Conservation (phyloP, 352 stramenopile species). For the Globisporangium nunn region DNA sequence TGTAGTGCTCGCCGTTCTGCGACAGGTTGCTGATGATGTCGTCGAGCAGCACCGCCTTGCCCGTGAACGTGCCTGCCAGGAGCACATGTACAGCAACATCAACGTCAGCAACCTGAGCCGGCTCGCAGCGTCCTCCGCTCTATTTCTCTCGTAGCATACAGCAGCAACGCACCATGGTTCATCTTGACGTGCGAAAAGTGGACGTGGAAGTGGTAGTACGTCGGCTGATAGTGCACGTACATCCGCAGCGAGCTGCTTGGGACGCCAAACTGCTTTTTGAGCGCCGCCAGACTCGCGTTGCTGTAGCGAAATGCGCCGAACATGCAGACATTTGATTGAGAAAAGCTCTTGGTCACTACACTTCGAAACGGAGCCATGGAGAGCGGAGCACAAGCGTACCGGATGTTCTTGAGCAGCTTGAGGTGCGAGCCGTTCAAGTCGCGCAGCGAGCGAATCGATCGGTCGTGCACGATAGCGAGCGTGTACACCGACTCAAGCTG, state of each 20-base stretch:
- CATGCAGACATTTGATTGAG: not conserved
- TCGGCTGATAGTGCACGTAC: slow-evolving; percentile 87
- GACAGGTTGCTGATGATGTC: slow-evolving; percentile 82
- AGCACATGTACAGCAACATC: not conserved
- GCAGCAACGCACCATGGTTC: slow-evolving; percentile 34
- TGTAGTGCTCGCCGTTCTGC: slow-evolving; percentile 56
- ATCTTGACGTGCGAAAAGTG: slow-evolving; percentile 86
- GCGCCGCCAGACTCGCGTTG: slow-evolving; percentile 42
- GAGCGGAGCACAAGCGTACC: slow-evolving; percentile 23
- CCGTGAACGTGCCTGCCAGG: slow-evolving; percentile 50
- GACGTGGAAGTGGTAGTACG: slow-evolving; percentile 86
- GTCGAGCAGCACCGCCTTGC: slow-evolving; percentile 79
- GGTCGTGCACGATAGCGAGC: slow-evolving; percentile 73
- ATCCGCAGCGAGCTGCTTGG: slow-evolving; percentile 49
- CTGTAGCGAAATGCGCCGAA: slow-evolving; percentile 14
- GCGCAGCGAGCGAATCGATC: slow-evolving; percentile 65
- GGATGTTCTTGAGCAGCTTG: slow-evolving; percentile 61
- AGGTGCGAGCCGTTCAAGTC: slow-evolving; percentile 61
- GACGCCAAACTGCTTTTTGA: slow-evolving; percentile 57
- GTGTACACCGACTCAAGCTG: slow-evolving; percentile 79
- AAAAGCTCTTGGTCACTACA: too few relatives aligned
- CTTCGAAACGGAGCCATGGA: too few relatives aligned
- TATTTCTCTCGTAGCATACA: too few relatives aligned
- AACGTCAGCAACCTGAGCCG: not conserved
- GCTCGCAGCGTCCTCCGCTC: not conserved